phyloP scores from a whole-genome alignment of 257 asterid genomes.

The Ilex aquifolium region DNA sequence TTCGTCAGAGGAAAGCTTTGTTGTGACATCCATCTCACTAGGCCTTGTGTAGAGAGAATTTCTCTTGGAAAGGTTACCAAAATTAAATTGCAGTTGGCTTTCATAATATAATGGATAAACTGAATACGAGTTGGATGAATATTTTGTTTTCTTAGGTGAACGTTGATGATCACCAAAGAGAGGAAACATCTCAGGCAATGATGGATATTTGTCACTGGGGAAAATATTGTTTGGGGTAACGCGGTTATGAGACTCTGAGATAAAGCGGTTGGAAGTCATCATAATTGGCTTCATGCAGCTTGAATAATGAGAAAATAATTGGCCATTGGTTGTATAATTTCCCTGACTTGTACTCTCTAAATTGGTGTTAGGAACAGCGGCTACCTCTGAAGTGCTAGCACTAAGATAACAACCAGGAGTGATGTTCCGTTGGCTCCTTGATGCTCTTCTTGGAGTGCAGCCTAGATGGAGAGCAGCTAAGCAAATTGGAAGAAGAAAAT shows the following conservation, averaged over 20 bases:
- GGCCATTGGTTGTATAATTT: constrained; percentile 25
- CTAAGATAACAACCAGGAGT: constrained; percentile 56
- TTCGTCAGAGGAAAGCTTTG: constrained; percentile 9
- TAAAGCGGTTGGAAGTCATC: constrained; percentile 18
- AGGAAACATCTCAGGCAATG: constrained; percentile 18
- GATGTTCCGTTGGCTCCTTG: constrained; percentile 77
- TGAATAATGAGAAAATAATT: constrained; percentile 29
- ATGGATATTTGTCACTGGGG: constrained; percentile 13
- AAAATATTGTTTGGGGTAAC: constrained; percentile 12
- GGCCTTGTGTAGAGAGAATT: constrained; percentile 19
- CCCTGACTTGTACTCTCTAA: constrained; percentile 23
- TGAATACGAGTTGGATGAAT: constrained; percentile 37
- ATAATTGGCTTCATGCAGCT: constrained; percentile 16
- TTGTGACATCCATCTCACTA: constrained; percentile 17
- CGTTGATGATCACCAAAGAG: constrained; percentile 18
- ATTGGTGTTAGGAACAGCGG: constrained; percentile 28
- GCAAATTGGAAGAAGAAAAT: constrained; percentile 16
- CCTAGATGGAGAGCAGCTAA: constrained; percentile 93
- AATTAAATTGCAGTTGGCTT: constrained; percentile 24
- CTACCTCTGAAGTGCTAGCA: constrained; percentile 30
- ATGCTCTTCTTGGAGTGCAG: constrained; percentile 74
- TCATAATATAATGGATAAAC: constrained; percentile 59
- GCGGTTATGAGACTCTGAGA: constrained; percentile 10
- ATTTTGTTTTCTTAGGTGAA: constrained; percentile 14
- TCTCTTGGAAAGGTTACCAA: constrained; percentile 19